phyloP scores from a whole-genome alignment of 2,329 filamentous ascomycete genomes.

The Aspergillus sp. region DNA sequence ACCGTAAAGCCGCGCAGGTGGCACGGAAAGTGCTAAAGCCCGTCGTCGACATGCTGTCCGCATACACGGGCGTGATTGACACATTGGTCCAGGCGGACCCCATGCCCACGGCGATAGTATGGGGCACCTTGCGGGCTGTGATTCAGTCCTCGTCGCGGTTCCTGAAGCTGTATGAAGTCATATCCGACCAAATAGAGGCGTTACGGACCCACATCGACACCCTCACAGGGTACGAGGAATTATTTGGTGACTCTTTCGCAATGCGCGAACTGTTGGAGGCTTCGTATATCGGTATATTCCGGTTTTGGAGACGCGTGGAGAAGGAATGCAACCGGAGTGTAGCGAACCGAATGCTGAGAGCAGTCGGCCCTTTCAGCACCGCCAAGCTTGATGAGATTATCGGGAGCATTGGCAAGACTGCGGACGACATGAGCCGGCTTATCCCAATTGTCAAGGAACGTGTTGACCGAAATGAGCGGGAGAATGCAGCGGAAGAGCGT shows the following conservation, averaged over 20 bases:
- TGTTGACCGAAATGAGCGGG: neutral
- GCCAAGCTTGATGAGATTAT: neutral
- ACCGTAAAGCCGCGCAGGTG: neutral
- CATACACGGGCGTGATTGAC: slow-evolving; percentile 1
- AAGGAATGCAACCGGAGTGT: slow-evolving; percentile 3
- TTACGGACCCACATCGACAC: neutral
- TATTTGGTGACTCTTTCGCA: neutral
- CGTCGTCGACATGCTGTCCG: neutral
- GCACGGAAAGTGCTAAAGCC: slow-evolving; percentile 3
- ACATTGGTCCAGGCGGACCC: neutral
- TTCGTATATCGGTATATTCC: neutral
- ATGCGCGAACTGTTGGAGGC: neutral
- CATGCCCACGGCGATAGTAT: too few species aligned
- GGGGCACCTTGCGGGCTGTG: too few species aligned
- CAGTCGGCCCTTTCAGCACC: neutral
- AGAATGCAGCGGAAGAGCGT: slow-evolving; percentile 1
- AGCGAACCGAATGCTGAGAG: neutral
- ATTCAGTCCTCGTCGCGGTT: too few species aligned
- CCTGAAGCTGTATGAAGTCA: too few species aligned
- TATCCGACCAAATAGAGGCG: neutral
- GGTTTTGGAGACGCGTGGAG: slow-evolving; percentile 2
- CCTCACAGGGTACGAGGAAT: slow-evolving; percentile 6
- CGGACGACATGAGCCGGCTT: slow-evolving; percentile 1
- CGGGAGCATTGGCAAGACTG: neutral
- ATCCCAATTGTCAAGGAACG: too few species aligned